phyloP scores from a whole-genome alignment of 768 basidiomycete species.

The Vishniacozyma victoriae region DNA sequence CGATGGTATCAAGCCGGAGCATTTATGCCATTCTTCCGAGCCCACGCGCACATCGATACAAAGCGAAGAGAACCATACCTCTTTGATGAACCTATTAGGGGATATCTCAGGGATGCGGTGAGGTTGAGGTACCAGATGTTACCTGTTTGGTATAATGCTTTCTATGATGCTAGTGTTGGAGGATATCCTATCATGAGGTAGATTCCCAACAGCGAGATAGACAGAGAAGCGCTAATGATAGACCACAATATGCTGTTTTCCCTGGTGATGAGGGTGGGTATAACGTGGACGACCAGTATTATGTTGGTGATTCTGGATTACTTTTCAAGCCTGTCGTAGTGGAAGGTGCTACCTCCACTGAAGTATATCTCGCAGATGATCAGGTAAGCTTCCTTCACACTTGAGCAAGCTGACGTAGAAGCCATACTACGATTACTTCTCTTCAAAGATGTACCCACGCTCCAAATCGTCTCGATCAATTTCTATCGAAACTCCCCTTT shows the following conservation, averaged over 20 bases:
- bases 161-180: slow-evolving; percentile 74
- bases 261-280: slow-evolving; percentile 83
- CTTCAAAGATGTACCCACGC: slow-evolving; percentile 56
- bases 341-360: slow-evolving; percentile 62
- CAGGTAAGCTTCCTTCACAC: slow-evolving; percentile 53
- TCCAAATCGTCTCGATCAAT: slow-evolving; percentile 50
- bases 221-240: slow-evolving; percentile 39
- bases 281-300: slow-evolving; percentile 88
- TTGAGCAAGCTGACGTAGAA: slow-evolving; percentile 31
- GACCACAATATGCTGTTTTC: slow-evolving; percentile 94
- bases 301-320: slow-evolving; percentile 77
- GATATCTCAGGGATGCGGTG: slow-evolving; percentile 69
- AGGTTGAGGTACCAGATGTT: slow-evolving; percentile 78
- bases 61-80: slow-evolving; percentile 96
- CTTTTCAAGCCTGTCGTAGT: slow-evolving; percentile 84
- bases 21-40: slow-evolving; percentile 96
- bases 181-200: slow-evolving; percentile 81
- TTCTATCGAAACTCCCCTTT: slow-evolving; percentile 71
- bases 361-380: slow-evolving; percentile 80
- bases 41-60: slow-evolving; percentile 95
- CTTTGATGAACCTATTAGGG: slow-evolving; percentile 80
- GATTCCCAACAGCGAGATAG: slow-evolving; percentile 14
- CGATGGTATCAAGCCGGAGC: slow-evolving; percentile 96
- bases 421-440: slow-evolving; percentile 95
- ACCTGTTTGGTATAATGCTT: slow-evolving; percentile 96